Evolutionary conservation across 2,329 filamentous ascomycete species (phyloP), one percentile per base, ranked within the genome.

Genomic region (Aspergillus felis): DNA sequence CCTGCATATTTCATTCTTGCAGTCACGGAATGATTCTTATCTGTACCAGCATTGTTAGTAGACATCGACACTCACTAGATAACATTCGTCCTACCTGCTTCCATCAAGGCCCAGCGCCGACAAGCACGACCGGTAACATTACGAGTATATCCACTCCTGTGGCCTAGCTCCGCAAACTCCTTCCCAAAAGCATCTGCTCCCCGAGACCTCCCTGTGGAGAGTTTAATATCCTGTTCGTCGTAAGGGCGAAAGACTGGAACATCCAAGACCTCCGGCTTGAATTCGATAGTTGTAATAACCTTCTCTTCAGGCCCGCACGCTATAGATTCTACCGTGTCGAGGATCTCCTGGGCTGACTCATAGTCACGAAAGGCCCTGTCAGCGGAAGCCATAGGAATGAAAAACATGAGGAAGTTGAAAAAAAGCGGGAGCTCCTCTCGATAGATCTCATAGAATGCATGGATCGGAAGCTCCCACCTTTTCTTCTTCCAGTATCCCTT

Each of bases 381-480:
- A 54, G 50, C 51, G n/a, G 52, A 46, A 14, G 60, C 60, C 27
- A 61, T 55, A n/a, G 51, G 57, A 6, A 64, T 52, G 50, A 63
- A 63, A 32, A 63, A 64, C 38, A n/a, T 54, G 1, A 64, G 53
- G 25, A 64, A 7, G 47, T 62, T 62, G 0, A 64, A 54, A 55
- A 63, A 56, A 50, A 63, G 55, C 35, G 54, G 54, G 2, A 53
- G 10, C 14, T 63, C 48, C 38, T 61, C 51, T 46, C 41, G 51
- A 46, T 64, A 64, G 27, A 57, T 55, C 48, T 63, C 38, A 51
- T 63, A 63, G 35, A 64, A 63, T 20, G 41, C 44, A 42, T 64
- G 49, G 44, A 59, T 57, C 14, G 46, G 57, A 44, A 61, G 57
- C 42, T 60, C 27, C 53, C 7, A 61, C 55, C 54, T 49, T 44